phyloP scores from a whole-genome alignment of 352 stramenopile species.

The Thalassiosira exigua region DNA sequence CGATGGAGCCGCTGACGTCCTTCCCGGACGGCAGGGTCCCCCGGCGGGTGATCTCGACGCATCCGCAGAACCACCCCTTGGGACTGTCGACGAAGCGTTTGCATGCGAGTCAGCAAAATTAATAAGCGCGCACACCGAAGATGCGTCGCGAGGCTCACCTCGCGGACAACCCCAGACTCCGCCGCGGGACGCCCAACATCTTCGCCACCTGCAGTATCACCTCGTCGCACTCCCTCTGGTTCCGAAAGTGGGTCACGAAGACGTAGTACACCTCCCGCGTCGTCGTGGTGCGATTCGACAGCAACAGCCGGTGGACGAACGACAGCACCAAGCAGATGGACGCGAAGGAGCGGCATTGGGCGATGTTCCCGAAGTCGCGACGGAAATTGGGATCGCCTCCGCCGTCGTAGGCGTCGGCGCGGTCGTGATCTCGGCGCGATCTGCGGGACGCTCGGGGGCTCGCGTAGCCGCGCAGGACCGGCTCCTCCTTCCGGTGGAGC shows the following conservation, averaged over 20 bases:
- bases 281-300: conserved; percentile 68
- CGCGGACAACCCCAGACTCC: conserved; percentile 73
- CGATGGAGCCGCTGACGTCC: conserved; percentile 55
- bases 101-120: not conserved
- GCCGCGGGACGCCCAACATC: conserved; percentile 64
- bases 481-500: conserved; percentile 38
- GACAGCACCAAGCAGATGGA: conserved; percentile 75
- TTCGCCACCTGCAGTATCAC: conserved; percentile 75
- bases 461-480: conserved; percentile 34
- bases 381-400: conserved; percentile 32
- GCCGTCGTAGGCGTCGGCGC: conserved; percentile 12
- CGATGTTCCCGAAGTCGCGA: conserved; percentile 52
- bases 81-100: no score
- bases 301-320: conserved; percentile 76
- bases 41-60: conserved; percentile 52
- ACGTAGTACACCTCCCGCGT: conserved; percentile 84
- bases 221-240: conserved; percentile 77
- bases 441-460: conserved; percentile 11
- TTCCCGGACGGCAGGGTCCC: conserved; percentile 47
- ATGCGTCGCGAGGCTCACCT: conserved; percentile 36
- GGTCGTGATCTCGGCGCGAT: conserved; percentile 12
- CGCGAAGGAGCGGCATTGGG: conserved; percentile 68
- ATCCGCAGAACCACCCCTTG: conserved; percentile 66
- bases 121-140: conserved; percentile 1
- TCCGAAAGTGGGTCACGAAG: conserved; percentile 83